Conservation (phyloP, 345 rosid genomes). For the Eucalyptus polybractea region DNA sequence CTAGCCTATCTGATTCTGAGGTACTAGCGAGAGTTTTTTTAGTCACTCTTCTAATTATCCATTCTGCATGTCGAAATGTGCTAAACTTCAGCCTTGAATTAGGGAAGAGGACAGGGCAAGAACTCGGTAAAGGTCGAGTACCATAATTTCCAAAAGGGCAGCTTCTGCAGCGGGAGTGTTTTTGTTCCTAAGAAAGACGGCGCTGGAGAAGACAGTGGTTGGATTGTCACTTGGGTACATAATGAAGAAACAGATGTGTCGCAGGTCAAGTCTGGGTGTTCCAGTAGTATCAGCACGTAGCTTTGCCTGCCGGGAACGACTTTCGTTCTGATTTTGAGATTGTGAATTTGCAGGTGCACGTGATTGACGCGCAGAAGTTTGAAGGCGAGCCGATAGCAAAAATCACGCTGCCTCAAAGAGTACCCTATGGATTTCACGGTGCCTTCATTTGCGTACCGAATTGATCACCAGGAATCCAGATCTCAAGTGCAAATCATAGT, state of each 20-base stretch:
- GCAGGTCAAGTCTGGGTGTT: conserved; percentile 3
- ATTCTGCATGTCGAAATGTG: not conserved
- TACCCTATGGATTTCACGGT: conserved; percentile 38
- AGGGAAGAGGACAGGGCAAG: not conserved
- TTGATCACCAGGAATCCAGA: not conserved
- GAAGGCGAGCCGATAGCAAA: conserved; percentile 10
- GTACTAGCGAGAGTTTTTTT: not conserved
- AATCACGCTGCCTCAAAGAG: conserved; percentile 21
- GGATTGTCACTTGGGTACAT: conserved; percentile 35
- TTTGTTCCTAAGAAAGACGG: conserved; percentile 17
- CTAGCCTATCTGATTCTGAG: not conserved
- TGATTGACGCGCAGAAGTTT: conserved; percentile 24
- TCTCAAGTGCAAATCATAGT: not conserved
- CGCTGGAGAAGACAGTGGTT: conserved; percentile 26
- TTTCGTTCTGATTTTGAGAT: not conserved
- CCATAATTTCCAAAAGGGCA: conserved; percentile 20
- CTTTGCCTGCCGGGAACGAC: not conserved
- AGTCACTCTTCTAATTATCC: not conserved
- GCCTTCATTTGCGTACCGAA: not conserved
- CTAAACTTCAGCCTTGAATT: not conserved
- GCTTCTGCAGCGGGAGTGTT: conserved; percentile 26
- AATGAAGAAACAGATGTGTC: conserved; percentile 19
- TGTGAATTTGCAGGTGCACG: conserved; percentile 1
- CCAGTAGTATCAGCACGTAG: not conserved
- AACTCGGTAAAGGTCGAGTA: conserved; percentile 15